Conservation (phyloP, 768 basidiomycete species). For the Hygrophoropsis aurantiaca region DNA sequence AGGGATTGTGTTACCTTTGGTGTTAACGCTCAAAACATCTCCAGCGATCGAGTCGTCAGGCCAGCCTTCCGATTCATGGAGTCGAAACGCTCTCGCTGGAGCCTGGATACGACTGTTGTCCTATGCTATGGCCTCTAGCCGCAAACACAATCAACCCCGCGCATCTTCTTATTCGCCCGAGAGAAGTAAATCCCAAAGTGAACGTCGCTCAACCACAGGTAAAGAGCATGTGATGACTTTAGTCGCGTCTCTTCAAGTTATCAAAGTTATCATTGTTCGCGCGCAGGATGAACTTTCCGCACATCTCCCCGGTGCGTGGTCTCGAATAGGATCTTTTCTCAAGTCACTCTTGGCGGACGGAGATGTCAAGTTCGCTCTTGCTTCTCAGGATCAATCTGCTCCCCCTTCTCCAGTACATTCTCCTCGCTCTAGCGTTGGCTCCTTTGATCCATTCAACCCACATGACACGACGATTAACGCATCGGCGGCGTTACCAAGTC, state of each 20-base stretch:
- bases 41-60: conserved; percentile 42
- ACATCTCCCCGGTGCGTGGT: conserved; percentile 60
- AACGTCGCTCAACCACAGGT: conserved; percentile 9
- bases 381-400: conserved; percentile 40
- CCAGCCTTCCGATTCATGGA: conserved; percentile 43
- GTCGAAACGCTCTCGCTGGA: conserved; percentile 43
- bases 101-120: conserved; percentile 65
- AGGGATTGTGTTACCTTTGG: conserved; percentile 62
- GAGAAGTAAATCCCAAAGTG: conserved; percentile 49
- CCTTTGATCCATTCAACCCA: conserved; percentile 12
- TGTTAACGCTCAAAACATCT: conserved; percentile 51
- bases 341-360: conserved; percentile 54
- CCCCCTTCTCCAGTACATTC: conserved; percentile 53
- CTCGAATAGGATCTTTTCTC: conserved; percentile 55
- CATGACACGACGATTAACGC: conserved; percentile 1
- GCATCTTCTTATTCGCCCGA: conserved; percentile 29
- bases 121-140: conserved; percentile 57
- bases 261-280: conserved; percentile 67
- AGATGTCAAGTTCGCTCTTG: conserved; percentile 60
- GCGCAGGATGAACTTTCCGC: conserved; percentile 60
- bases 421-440: conserved; percentile 42
- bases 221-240: conserved; percentile 28
- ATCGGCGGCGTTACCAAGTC: conserved; percentile 3
- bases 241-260: conserved; percentile 58
- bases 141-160: conserved; percentile 23